phyloP scores from a whole-genome alignment of 2,329 filamentous ascomycete species.

The Penicillium sp. region DNA sequence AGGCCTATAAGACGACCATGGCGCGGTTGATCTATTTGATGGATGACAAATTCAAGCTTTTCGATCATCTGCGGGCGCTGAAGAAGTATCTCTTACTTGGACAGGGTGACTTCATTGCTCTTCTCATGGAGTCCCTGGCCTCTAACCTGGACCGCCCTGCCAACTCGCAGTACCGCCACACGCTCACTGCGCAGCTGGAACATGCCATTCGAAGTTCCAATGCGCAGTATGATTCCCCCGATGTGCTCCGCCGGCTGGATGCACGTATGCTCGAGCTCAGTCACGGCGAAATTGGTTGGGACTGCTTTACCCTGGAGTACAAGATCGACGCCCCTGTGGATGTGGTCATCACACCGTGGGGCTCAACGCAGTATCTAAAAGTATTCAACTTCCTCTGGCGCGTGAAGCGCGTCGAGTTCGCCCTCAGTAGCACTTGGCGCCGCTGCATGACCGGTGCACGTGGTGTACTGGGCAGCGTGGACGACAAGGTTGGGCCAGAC shows the following conservation, averaged over 20 bases:
- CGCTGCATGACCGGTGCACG: slow-evolving; percentile 93
- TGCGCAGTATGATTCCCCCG: slow-evolving; percentile 89
- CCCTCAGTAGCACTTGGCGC: slow-evolving; percentile 85
- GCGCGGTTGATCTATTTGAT: slow-evolving; percentile 89
- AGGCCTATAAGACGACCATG: slow-evolving; percentile 98
- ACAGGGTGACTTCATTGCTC: slow-evolving; percentile 93
- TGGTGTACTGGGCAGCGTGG: slow-evolving; percentile 79
- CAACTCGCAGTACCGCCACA: slow-evolving; percentile 96
- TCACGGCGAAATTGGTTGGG: slow-evolving; percentile 97
- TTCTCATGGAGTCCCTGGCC: slow-evolving; percentile 94
- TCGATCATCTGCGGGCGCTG: slow-evolving; percentile 85
- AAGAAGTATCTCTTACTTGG: slow-evolving; percentile 95
- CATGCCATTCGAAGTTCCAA: slow-evolving; percentile 97
- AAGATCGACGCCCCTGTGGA: slow-evolving; percentile 96
- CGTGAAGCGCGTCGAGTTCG: slow-evolving; percentile 96
- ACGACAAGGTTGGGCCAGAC: slow-evolving; percentile 70
- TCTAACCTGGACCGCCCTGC: slow-evolving; percentile 91
- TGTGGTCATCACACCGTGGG: slow-evolving; percentile 95
- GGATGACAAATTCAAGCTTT: slow-evolving; percentile 92
- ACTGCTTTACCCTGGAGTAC: slow-evolving; percentile 98
- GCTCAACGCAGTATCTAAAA: slow-evolving; percentile 93
- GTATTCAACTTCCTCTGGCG: slow-evolving; percentile 99
- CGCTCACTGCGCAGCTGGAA: slow-evolving; percentile 94
- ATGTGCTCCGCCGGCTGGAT: slow-evolving; percentile 87
- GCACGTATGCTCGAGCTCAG: slow-evolving; percentile 97